A percentile compares a stretch with the other conserved stretches of the same genome.
Evolutionary conservation across 73 alveolate species (phyloP).

Genomic region (Tetrahymena malaccensis): DNA sequence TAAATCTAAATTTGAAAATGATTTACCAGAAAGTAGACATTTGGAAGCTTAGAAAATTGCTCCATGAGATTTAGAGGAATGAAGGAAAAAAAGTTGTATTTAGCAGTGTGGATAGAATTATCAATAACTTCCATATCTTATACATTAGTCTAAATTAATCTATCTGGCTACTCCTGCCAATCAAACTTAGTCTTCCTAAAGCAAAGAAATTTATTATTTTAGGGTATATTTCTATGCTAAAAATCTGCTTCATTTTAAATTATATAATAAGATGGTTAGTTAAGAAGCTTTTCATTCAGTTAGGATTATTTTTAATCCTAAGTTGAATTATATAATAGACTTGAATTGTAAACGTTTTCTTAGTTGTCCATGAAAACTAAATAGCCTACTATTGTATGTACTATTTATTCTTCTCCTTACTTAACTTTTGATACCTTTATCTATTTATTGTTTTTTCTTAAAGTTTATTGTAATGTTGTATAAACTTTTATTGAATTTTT

Average conservation of each 20-base stretch:
- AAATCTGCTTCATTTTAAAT: neutral
- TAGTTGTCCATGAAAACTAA: neutral
- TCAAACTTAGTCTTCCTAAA: neutral
- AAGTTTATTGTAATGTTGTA: neutral
- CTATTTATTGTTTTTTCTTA: neutral
- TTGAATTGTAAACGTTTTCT: neutral
- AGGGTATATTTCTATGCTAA: neutral
- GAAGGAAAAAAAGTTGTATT: conserved; percentile 62
- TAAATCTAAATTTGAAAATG: conserved; percentile 33
- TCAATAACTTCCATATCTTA: neutral
- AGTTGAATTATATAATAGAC: neutral
- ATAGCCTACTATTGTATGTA: neutral
- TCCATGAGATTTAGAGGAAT: conserved; percentile 78
- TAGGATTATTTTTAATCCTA: neutral
- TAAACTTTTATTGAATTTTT: neutral
- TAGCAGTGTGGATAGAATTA: conserved; percentile 70
- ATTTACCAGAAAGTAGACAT: conserved; percentile 75
- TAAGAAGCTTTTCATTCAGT: neutral
- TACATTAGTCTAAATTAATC: conserved; percentile 11
- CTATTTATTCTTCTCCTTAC: neutral
- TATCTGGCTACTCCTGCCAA: neutral
- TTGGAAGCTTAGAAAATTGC: conserved; percentile 78
- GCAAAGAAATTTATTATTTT: neutral
- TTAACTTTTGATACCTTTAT: neutral
- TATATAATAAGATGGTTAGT: neutral